These are phyloP conservation scores for Entomortierella beljakovae DNA, from an alignment of 192 early-diverging fungal genomes.

Conservation along the genomic window DNA sequence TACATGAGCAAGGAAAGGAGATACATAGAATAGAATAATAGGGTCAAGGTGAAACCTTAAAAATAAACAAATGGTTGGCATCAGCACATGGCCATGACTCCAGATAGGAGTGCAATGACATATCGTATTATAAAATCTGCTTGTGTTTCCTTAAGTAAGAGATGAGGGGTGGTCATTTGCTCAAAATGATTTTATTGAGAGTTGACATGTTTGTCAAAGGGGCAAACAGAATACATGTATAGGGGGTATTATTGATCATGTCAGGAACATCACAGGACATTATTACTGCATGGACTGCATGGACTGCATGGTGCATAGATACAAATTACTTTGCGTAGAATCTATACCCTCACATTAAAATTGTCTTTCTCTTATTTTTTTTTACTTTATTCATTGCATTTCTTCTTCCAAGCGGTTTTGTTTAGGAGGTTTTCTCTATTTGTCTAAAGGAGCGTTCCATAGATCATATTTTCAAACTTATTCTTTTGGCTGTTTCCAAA, in stretches of 20 bases:
- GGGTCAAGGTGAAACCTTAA: background rate
- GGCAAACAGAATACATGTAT: background rate
- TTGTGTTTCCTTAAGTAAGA: background rate
- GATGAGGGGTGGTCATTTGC: slow-evolving; percentile 2
- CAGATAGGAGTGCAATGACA: background rate
- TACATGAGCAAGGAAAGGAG: no score
- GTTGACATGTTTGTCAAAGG: slow-evolving; percentile 1
- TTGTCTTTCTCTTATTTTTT: background rate
- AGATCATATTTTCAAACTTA: slow-evolving; percentile 50
- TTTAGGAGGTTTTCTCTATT: background rate
- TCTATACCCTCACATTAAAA: background rate
- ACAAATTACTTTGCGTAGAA: background rate
- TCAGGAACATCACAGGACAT: background rate
- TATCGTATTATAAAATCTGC: background rate
- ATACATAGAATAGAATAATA: no score
- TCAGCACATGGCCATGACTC: slow-evolving; percentile 4
- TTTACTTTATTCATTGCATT: no score
- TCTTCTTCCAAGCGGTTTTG: no score
- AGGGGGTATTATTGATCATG: background rate
- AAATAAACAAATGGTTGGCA: background rate
- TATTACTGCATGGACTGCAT: background rate
- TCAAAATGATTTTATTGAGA: background rate
- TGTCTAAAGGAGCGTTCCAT: slow-evolving; percentile 27
- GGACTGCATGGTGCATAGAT: no score
- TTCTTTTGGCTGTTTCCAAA: slow-evolving; percentile 40